Conservation (phyloP, 2,329 filamentous ascomycete species). For the Pseudogymnoascus sp. region DNA sequence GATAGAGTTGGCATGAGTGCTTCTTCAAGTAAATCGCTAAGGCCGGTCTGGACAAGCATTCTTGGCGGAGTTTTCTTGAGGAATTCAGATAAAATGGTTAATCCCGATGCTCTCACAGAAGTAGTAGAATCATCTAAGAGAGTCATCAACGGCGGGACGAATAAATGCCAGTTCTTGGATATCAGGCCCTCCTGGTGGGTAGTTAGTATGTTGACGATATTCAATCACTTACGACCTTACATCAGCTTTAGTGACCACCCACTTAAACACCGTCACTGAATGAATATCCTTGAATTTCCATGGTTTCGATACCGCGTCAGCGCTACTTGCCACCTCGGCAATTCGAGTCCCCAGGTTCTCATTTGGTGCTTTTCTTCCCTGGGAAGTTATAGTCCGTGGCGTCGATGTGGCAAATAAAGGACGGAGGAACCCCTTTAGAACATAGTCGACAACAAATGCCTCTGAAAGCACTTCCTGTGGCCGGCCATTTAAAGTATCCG, state of each 20-base stretch:
- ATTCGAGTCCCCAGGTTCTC: conserved; percentile 34
- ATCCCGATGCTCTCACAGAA: conserved; percentile 47
- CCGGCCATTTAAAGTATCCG: not conserved
- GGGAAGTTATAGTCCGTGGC: conserved; percentile 46
- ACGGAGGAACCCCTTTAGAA: conserved; percentile 58
- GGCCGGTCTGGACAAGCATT: conserved; percentile 55
- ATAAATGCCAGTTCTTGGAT: conserved; percentile 56
- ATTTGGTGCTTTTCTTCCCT: conserved; percentile 48
- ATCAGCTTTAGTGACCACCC: conserved; percentile 48
- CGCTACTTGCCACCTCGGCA: conserved; percentile 29
- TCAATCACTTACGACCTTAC: conserved; percentile 32
- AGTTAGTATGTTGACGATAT: conserved; percentile 4
- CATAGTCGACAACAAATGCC: conserved; percentile 43
- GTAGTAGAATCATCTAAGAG: conserved; percentile 58
- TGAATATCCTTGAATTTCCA: conserved; percentile 54
- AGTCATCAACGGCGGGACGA: conserved; percentile 62
- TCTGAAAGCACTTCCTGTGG: not conserved
- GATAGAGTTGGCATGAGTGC: conserved; percentile 65
- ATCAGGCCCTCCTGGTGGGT: conserved; percentile 37
- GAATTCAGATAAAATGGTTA: conserved; percentile 47
- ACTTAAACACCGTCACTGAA: conserved; percentile 51
- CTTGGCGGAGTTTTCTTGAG: conserved; percentile 45
- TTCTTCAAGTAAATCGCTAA: conserved; percentile 61
- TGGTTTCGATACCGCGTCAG: conserved; percentile 41
- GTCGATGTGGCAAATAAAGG: conserved; percentile 57